Evolutionary conservation across 2,329 filamentous ascomycete genomes (phyloP), one percentile per base, ranked within the genome.

Genomic region (Fusarium lyarnte): DNA sequence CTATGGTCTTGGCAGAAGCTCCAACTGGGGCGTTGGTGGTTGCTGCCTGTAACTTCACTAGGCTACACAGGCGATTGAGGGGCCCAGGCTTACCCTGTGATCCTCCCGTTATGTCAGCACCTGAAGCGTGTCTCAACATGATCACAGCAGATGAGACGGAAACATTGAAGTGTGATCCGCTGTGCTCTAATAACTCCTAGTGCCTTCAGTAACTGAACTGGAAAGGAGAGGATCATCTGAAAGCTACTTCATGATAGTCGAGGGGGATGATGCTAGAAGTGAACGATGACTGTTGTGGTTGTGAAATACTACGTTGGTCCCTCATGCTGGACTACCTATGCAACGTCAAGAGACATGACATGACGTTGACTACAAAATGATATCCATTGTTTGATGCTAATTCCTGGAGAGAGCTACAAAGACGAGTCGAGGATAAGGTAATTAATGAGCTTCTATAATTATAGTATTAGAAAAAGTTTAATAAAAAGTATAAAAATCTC

Each of bases 11-110:
- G 45, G 42, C 47, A 43, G 35, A 33, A 63, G 58, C 51, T 72
- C 47, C 27, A 46, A 39, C 51, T 66, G 58, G 65, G 54, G 55
- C 41, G 43, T 38, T 33, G 45, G 70, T 38, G 63, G 61, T 65
- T 73, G 70, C 66, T 73, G 70, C 70, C 70, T 73, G 53, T 60
- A 41, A 43, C 47, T 55, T 58, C 23, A 25, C 53, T 33, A 66
- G 61, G 62, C 61, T 66, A 41, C 52, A 67, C 57, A 51, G 55
- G 58, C 42, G 35, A 42, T 23, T 33, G 38, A 41, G n/a, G 23
- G 70, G 70, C 41, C 70, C 58, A 59, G 67, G 70, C 70, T 70
- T 52, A 12, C 31, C n/a, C 47, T 25, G 31, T 38, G 29, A 33
- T 29, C 8, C 35, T 21, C 42, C 42, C 42, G 16, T 68, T 68